Base-by-base conservation (phyloP, 805 yeast species). In the Nakazawaea pomicola region DNA sequence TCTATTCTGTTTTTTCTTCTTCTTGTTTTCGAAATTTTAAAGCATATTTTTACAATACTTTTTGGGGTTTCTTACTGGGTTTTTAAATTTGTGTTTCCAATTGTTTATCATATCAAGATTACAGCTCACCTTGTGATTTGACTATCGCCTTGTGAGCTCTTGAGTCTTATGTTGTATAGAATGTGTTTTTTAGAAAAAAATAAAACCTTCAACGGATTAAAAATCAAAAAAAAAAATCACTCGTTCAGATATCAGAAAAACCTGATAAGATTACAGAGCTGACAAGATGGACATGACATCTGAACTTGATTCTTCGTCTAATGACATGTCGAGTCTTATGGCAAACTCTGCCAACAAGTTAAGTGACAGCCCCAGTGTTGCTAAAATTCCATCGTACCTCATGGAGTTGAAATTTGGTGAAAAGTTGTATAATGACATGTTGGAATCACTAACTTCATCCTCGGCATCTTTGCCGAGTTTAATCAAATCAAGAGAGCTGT, bases 331-430 rank as follows among this genome's bases (percentile, higher is more conserved):
- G 9, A 14, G n/a, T 16, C 28, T 5, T 14, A 11, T 20, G 7
- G 4, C n/a, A 18, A 18, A 14, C 5, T 7, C 20, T 15, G 14
- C 20, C 4, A 16, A 15, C 12, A 25, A 24, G 14, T 17, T 27
- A 11, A 10, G 23, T 4, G 38, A 24, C 10, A 35, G 10, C 11
- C 11, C 12, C 18, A 21, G 21, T 28, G 9, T 33, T 6, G 30
- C 33, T 11, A 35, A 29, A 15, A 29, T 56, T 17, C 60, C 60
- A 14, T 51, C 58, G 2, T 56, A 56, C 37, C 36, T 55, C 4
- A 20, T 40, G 4, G 52, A 54, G 35, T 33, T 46, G 12, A 48
- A 45, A 19, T 50, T 39, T 30, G 60, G 60, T 2, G 45, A 49
- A 2, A 28, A 36, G 19, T 25, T 49, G 25, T 44, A 50, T 18